phyloP scores from a whole-genome alignment of 73 alveolate genomes.

The Durusdinium trenchii region DNA sequence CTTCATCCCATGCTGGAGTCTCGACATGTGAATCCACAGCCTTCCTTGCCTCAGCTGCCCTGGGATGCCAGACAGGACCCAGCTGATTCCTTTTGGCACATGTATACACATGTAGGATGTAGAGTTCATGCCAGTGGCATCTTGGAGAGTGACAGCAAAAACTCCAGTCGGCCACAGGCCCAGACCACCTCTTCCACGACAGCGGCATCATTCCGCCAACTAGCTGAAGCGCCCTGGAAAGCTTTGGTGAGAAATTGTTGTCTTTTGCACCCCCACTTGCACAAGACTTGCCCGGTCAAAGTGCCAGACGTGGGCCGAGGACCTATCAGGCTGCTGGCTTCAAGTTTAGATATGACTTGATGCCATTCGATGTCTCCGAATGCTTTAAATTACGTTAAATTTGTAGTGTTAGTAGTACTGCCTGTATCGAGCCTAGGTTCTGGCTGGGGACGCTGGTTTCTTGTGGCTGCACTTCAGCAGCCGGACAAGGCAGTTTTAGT shows the following conservation, averaged over 20 bases:
- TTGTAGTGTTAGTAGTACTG: not conserved
- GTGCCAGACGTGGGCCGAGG: no score
- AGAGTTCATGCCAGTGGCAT: no score
- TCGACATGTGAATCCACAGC: not conserved
- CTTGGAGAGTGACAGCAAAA: no score
- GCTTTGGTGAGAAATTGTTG: no score
- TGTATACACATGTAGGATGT: no score
- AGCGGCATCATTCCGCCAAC: no score
- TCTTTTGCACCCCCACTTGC: no score
- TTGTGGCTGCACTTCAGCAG: conserved; percentile 25
- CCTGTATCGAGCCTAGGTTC: not conserved
- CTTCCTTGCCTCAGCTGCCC: conserved; percentile 13
- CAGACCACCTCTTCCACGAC: no score
- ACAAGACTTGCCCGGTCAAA: not conserved
- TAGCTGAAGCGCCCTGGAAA: no score
- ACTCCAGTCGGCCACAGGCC: no score
- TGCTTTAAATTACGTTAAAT: not conserved
- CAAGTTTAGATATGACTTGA: not conserved
- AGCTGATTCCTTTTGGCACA: no score
- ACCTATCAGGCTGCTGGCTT: not conserved
- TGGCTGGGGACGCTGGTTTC: conserved; percentile 73
- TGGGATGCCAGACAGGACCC: conserved; percentile 41
- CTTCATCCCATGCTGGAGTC: conserved; percentile 15
- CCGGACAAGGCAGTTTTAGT: conserved; percentile 11
- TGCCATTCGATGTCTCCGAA: not conserved